phyloP scores from a whole-genome alignment of 129 eudicot genomes.

The Chrysanthemum lavandulifolium region DNA sequence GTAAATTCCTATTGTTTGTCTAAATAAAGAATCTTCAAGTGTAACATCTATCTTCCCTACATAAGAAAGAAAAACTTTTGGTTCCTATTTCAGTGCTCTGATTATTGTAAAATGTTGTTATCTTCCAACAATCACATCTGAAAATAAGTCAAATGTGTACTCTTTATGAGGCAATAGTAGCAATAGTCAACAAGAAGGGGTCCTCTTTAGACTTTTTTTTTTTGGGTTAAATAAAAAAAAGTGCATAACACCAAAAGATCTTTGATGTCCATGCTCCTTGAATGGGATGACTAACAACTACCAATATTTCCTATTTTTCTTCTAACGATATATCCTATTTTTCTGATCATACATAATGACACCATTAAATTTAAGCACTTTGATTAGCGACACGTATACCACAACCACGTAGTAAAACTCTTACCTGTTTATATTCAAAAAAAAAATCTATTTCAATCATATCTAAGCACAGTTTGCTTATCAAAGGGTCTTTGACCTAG shows the following conservation, averaged over 20 bases:
- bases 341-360: neutral
- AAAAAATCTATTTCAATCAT: no score
- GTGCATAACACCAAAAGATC: neutral
- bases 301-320: neutral
- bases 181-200: conserved; percentile 6
- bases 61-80: no score
- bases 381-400: neutral
- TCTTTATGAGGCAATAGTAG: neutral
- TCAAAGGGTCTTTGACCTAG: neutral
- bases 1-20: no score
- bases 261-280: neutral
- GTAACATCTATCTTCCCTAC: no score
- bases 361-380: neutral
- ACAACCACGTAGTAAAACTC: no score
- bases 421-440: no score
- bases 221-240: conserved; percentile 1
- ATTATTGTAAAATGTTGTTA: neutral
- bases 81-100: no score
- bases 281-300: neutral
- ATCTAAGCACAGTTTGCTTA: no score
- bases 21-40: no score
- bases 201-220: neutral
- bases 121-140: neutral
- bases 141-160: neutral
- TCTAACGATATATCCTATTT: neutral